Evolutionary conservation across 2,329 filamentous ascomycete genomes (phyloP), one percentile per base, ranked within the genome.

Genomic region (Madurella fahalii): DNA sequence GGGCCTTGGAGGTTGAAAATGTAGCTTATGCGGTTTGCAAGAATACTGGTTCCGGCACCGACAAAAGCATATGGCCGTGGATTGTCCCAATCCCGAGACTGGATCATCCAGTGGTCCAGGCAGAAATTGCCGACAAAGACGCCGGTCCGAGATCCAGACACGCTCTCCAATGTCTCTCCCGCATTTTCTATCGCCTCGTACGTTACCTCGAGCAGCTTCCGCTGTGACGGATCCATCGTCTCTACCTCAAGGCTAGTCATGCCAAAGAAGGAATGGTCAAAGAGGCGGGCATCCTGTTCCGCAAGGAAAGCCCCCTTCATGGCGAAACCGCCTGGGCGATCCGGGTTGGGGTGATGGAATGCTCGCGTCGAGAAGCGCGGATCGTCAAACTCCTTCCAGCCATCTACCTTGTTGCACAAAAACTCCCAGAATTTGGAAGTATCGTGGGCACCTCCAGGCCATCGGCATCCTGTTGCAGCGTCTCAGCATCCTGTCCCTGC

Each of bases 181-280:
- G 67, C 69, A 7, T 59, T 63, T 46, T 70, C 71, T 5, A 81
- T 59, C 0, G 72, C 69, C 50, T 76, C 73, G 49, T 71, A 75
- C n/a, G 65, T 65, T 0, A 71, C 69, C 45, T 76, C 72, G 7
- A 73, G 64, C 13, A 71, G 61, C 55, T 69, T 67, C 2, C 72
- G 63, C 58, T 74, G 72, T 52, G 73, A 71, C 1, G 73, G 73
- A 49, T 76, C 73, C 57, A 76, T 68, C 25, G 61, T 64, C 48
- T 65, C 64, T 13, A 71, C 73, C 52, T 77, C 74, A 9, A 65
- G 55, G 2, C 68, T 66, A 0, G 64, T 67, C 39, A 75, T 74
- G 40, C 66, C 64, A 61, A 77, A 77, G 59, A 77, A 73, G 3
- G 58, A 52, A 0, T 67, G 44, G 56, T 75, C 72, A 45, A 74